Percentiles rank a stretch among this genome's conserved stretches.
Conservation (phyloP, 225 moss, liverwort and hornwort genomes). For the Sphagnum contortum region DNA sequence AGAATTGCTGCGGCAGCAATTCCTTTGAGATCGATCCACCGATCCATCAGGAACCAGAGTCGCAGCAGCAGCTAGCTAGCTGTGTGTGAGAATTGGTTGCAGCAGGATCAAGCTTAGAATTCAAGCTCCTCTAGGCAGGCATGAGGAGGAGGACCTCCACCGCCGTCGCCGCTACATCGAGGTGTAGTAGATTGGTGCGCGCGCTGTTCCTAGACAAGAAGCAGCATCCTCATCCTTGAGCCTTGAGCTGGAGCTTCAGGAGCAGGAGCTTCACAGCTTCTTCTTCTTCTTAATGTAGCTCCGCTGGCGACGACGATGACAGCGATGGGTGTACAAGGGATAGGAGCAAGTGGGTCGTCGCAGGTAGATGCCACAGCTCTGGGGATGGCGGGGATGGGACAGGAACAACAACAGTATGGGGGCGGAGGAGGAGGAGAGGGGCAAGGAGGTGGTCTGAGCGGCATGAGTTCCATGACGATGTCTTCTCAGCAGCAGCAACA, state of each 20-base stretch:
- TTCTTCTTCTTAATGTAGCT: constrained; percentile 58
- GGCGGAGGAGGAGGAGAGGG: constrained; percentile 47
- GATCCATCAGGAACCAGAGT: too few species aligned
- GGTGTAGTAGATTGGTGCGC: constrained; percentile 26
- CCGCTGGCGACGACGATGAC: constrained; percentile 86
- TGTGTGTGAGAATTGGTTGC: too few species aligned
- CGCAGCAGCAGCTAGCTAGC: too few species aligned
- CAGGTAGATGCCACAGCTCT: constrained; percentile 70
- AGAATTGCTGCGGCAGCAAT: too few species aligned
- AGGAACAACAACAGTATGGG: constrained; percentile 21
- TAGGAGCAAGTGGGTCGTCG: constrained; percentile 38
- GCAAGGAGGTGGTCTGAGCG: constrained; percentile 46
- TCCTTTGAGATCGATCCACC: too few species aligned
- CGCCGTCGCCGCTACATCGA: constrained; percentile 58
- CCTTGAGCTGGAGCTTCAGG: constrained; percentile 30
- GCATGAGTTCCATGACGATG: constrained; percentile 37
- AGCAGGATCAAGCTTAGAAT: too few species aligned
- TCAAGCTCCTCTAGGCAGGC: constrained; percentile 18
- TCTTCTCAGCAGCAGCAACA: constrained; percentile 8
- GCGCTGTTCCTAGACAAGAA: constrained; percentile 3
- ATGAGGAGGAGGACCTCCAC: constrained; percentile 33
- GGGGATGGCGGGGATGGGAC: constrained; percentile 86
- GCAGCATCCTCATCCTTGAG: too few species aligned
- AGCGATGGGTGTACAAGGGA: constrained; percentile 93
- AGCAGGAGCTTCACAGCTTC: constrained; percentile 31